Base-by-base conservation (phyloP, 139 green algal genomes). In the Chlorella vulgaris region DNA sequence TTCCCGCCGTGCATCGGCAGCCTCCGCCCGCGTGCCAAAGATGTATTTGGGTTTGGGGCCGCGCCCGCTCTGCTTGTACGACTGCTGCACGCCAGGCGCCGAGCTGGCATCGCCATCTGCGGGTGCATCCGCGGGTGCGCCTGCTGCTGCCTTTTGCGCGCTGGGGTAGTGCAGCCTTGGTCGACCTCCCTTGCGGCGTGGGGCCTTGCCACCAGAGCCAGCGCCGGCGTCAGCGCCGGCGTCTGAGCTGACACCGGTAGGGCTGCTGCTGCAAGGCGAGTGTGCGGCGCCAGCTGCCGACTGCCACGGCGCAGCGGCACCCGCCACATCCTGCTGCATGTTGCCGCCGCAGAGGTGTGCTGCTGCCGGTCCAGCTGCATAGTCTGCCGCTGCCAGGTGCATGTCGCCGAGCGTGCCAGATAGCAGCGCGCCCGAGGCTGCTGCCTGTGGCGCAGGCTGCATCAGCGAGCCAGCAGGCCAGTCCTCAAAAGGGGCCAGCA, bases 41-140 rank as follows among this genome's bases (percentile, higher is more conserved):
- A 87, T 47, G 51, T 87, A 87, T 51, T 87, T 87, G 40, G 83
- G 83, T 51, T 87, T 87, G 33, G 83, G 83, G 0, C 83, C 83
- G 33, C 83, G 68, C 53, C 53, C 31, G 29, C 69, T 43, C 83
- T 85, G 82, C 38, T 70, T 66, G 29, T 26, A 51, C 7, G 43
- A 29, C 58, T 60, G 58, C 39, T 10, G 28, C 19, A 15, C 43
- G 1, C 24, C 43, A 3, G n/a, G 21, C 50, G 71, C 55, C 8
- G 51, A 35, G 3, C 50, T 10, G 51, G 31, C 24, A 2, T 10
- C 26, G 39, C 43, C 29, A 10, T 50, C 47, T 33, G 31, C 51
- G 8, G 13, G 28, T 26, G 31, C 35, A 51, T 31, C 47, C n/a
- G n/a, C n/a, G n/a, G 70, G 71, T 28, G 47, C 31, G 0, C 50